phyloP scores from a whole-genome alignment of 225 moss, liverwort and hornwort genomes.

The Marchantia paleacea region DNA sequence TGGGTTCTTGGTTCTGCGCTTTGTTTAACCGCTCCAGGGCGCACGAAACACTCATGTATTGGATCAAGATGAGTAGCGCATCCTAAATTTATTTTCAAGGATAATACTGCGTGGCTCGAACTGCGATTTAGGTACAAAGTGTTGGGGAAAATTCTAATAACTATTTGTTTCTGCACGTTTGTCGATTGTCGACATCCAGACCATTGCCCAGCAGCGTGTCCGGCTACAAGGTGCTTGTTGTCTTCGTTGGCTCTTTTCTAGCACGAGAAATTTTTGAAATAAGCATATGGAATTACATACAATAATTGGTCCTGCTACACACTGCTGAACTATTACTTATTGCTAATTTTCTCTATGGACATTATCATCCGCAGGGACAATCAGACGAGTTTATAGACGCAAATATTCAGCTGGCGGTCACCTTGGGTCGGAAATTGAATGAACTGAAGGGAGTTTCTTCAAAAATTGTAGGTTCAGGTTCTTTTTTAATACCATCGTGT shows the following conservation, averaged over 20 bases:
- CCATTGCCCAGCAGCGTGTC: conserved; percentile 87
- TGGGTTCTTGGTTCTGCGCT: no score
- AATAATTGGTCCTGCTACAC: neutral
- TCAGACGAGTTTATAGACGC: conserved; percentile 95
- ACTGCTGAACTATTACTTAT: neutral
- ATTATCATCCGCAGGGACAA: conserved; percentile 45
- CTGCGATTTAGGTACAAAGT: neutral
- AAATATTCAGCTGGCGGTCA: conserved; percentile 85
- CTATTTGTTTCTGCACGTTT: neutral
- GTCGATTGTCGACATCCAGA: conserved; percentile 23
- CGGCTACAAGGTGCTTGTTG: conserved; percentile 68
- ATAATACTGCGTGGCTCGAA: neutral
- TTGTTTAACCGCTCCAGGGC: no score
- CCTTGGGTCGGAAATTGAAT: conserved; percentile 68
- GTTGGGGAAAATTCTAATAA: neutral
- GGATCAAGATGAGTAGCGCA: neutral
- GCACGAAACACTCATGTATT: neutral
- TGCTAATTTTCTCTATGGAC: no score
- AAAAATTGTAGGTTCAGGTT: conserved; percentile 46
- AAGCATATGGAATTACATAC: neutral
- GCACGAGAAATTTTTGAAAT: neutral
- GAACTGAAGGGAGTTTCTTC: conserved; percentile 52
- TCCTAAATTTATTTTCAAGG: no score
- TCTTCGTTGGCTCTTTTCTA: neutral
- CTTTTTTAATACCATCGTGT: neutral